A percentile compares a stretch with the other conserved stretches of the same genome.
Evolutionary conservation across 2,329 filamentous ascomycete genomes (phyloP).

Genomic region (Didymella pinodella): DNA sequence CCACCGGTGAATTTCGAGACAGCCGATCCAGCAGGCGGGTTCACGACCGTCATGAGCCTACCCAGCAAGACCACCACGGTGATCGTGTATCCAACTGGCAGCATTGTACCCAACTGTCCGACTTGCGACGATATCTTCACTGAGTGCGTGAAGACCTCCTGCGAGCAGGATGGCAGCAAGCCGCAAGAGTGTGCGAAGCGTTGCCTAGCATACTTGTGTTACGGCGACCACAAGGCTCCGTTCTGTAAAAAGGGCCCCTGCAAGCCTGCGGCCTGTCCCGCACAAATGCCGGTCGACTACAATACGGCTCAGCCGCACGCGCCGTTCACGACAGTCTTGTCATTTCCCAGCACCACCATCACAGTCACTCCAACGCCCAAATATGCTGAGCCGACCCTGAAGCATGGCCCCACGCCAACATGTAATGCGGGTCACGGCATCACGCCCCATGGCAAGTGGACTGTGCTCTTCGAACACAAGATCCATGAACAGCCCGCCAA

Average conservation of each 20-base stretch:
- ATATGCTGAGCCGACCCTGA: not conserved
- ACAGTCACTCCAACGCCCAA: not conserved
- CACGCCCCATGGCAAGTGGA: conserved; percentile 11
- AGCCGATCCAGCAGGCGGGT: conserved; percentile 1
- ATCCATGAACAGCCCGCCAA: not conserved
- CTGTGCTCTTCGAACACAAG: conserved; percentile 9
- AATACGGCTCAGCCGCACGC: too few relatives aligned
- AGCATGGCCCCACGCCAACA: conserved; percentile 1
- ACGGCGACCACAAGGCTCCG: too few relatives aligned
- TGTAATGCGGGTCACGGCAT: not conserved
- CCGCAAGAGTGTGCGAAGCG: too few relatives aligned
- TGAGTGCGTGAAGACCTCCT: too few relatives aligned
- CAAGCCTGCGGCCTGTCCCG: too few relatives aligned
- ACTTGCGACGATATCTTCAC: too few relatives aligned
- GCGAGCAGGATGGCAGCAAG: too few relatives aligned
- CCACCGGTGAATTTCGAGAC: not conserved
- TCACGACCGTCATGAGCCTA: conserved; percentile 5
- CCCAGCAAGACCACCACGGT: conserved; percentile 1
- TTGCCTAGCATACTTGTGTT: too few relatives aligned
- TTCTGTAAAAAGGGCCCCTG: too few relatives aligned
- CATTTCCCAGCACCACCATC: conserved; percentile 1
- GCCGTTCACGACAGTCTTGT: conserved; percentile 4
- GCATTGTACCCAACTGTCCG: too few relatives aligned
- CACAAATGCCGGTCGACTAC: too few relatives aligned
- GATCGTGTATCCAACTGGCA: too few relatives aligned